Percentiles rank a stretch among this genome's conserved stretches.
Conservation (phyloP, 495 filamentous ascomycete genomes). For the Platismatia glauca region DNA sequence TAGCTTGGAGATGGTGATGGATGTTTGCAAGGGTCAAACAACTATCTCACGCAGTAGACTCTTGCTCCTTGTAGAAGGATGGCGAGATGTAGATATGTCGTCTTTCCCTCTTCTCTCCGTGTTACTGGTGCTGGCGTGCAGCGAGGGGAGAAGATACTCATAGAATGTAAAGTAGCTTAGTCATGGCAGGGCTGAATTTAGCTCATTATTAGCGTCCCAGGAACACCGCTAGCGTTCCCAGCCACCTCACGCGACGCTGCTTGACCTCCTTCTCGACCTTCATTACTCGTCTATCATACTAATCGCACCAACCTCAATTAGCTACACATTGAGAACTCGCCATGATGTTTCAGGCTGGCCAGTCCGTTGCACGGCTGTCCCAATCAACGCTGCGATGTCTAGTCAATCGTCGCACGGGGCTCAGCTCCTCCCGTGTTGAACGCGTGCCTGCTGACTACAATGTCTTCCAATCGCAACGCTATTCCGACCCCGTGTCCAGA, state of each 20-base stretch:
- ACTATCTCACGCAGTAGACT: background rate
- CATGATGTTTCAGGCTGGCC: constrained; percentile 17
- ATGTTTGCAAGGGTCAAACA: background rate
- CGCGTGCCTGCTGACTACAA: constrained; percentile 17
- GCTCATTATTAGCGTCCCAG: background rate
- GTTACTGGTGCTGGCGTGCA: no score
- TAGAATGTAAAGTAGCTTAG: no score
- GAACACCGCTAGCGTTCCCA: background rate
- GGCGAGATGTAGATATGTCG: background rate
- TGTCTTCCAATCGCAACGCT: constrained; percentile 1
- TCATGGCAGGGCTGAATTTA: constrained; percentile 1
- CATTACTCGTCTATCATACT: constrained; percentile 9
- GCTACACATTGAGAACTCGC: background rate
- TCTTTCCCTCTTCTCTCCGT: background rate
- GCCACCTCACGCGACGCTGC: constrained; percentile 14
- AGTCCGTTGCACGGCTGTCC: constrained; percentile 13
- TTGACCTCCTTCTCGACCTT: constrained; percentile 2
- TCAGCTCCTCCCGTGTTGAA: constrained; percentile 16
- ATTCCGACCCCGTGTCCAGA: background rate
- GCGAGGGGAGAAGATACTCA: background rate
- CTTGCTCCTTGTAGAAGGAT: background rate
- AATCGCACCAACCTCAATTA: constrained; percentile 5
- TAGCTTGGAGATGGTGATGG: background rate
- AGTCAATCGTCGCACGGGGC: constrained; percentile 3
- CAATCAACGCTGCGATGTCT: constrained; percentile 15